Conservation (phyloP, 495 filamentous ascomycete species). For the Neurospora intermedia region DNA sequence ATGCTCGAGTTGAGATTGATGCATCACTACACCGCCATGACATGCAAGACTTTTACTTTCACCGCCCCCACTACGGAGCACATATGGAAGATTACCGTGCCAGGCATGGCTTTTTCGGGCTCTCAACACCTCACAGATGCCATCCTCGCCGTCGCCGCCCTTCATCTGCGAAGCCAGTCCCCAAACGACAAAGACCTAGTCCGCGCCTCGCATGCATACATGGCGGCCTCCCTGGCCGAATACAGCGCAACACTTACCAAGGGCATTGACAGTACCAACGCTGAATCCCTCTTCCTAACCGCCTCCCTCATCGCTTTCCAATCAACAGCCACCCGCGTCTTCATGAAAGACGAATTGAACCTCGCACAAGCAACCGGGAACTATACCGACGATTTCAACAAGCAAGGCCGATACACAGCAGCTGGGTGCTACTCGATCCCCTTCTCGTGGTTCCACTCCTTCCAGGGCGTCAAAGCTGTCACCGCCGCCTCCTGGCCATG, state of each 20-base stretch:
- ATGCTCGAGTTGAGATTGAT: constrained; percentile 43
- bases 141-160: constrained; percentile 45
- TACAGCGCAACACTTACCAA: constrained; percentile 39
- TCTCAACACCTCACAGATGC: constrained; percentile 43
- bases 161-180: constrained; percentile 38
- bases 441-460: constrained; percentile 47
- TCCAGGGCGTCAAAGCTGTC: constrained; percentile 47
- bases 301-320: constrained; percentile 47
- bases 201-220: constrained; percentile 45
- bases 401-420: background rate
- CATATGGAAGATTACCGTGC: constrained; percentile 46
- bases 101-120: constrained; percentile 41
- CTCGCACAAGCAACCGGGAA: constrained; percentile 4
- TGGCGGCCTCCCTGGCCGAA: constrained; percentile 44
- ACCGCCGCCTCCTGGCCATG: constrained; percentile 42
- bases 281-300: constrained; percentile 45
- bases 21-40: constrained; percentile 44
- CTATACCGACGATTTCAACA: background rate
- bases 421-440: constrained; percentile 35
- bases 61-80: constrained; percentile 35
- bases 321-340: constrained; percentile 43
- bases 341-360: constrained; percentile 33
- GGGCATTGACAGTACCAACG: constrained; percentile 40
- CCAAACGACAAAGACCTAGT: constrained; percentile 42
- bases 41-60: constrained; percentile 41